Evolutionary conservation across 1,139 yeast species (phyloP).

Genomic region (Geotrichum cucujoidarum): DNA sequence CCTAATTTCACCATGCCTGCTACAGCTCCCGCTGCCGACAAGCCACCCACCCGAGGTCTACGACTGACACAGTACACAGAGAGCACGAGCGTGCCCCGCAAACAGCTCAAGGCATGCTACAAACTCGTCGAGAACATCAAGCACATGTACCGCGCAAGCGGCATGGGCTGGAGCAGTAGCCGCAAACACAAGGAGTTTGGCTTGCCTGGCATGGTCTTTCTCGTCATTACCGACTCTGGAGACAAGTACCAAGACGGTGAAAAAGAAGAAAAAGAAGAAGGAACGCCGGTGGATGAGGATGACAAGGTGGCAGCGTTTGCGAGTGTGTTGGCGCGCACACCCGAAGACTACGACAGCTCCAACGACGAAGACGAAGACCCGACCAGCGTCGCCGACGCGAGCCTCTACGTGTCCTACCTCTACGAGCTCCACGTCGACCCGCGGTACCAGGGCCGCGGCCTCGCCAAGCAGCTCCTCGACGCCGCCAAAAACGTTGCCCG

Average conservation of each 20-base stretch:
- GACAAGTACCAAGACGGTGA: neutral
- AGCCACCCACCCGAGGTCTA: too few species aligned
- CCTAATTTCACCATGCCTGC: too few species aligned
- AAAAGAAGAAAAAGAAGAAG: neutral
- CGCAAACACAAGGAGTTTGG: slow-evolving; percentile 46
- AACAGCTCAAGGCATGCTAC: slow-evolving; percentile 27
- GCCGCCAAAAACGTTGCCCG: slow-evolving; percentile 19
- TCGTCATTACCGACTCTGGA: slow-evolving; percentile 25
- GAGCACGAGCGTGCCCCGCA: slow-evolving; percentile 5
- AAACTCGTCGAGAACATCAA: slow-evolving; percentile 28
- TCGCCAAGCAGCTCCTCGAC: slow-evolving; percentile 41
- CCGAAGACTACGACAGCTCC: slow-evolving; percentile 10
- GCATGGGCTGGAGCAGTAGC: slow-evolving; percentile 43
- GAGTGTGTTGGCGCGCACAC: slow-evolving; percentile 40
- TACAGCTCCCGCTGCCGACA: too few species aligned
- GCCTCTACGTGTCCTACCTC: slow-evolving; percentile 44
- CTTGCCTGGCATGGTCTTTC: slow-evolving; percentile 43
- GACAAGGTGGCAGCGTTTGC: slow-evolving; percentile 41
- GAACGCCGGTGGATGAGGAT: neutral
- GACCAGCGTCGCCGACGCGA: slow-evolving; percentile 22
- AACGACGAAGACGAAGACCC: slow-evolving; percentile 15
- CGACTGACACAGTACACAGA: neutral
- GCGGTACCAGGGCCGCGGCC: slow-evolving; percentile 33
- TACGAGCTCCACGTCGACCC: slow-evolving; percentile 51
- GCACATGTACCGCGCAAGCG: slow-evolving; percentile 33